Evolutionary conservation across 2,329 filamentous ascomycete species (phyloP), one percentile per base, ranked within the genome.

Genomic region (Aspergillus flavus): DNA sequence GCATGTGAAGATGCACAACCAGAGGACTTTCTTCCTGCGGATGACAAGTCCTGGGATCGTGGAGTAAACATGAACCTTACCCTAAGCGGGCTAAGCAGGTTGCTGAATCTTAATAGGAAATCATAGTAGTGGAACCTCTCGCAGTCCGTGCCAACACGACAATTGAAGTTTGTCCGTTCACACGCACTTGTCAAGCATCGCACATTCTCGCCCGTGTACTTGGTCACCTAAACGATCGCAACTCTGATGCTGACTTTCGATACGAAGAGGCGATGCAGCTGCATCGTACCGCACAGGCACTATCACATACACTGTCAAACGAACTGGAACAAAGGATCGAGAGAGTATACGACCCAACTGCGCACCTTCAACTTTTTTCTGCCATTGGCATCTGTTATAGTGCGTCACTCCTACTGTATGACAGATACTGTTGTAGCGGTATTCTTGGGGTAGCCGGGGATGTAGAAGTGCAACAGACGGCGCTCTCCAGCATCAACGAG

Each of bases 1-100:
- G 52, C 52, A 12, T 54, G 52, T n/a, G 52, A 54, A 23, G 52
- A 54, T 36, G 52, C 52, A 36, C 52, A 54, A 7, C 52, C 52
- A 54, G 52, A 54, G 19, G 52, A 54, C 6, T 11, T 54, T 0
- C 52, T 54, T n/a, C 52, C 52, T 6, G 52, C 52, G 12, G 52
- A 54, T 23, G 52, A 54, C 30, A 54, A 54, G 52, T 14, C 21
- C 23, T 54, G 52, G 52, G 52, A 54, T 23, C 30, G 30, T 4
- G 52, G 52, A n/a, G 52, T 54, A 54, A 26, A n/a, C 28, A 34
- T 11, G 7, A 23, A 19, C 32, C 30, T 30, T 30, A 26, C 14
- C 11, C 11, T 36, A 11, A 23, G 52, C 19, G 3, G 52, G 1
- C 19, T 54, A 30, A 11, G 36, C 32, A 36, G 0, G 6, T 21